Evolutionary conservation across 2,329 filamentous ascomycete species (phyloP).

Genomic region (Lachnellula occidentalis): DNA sequence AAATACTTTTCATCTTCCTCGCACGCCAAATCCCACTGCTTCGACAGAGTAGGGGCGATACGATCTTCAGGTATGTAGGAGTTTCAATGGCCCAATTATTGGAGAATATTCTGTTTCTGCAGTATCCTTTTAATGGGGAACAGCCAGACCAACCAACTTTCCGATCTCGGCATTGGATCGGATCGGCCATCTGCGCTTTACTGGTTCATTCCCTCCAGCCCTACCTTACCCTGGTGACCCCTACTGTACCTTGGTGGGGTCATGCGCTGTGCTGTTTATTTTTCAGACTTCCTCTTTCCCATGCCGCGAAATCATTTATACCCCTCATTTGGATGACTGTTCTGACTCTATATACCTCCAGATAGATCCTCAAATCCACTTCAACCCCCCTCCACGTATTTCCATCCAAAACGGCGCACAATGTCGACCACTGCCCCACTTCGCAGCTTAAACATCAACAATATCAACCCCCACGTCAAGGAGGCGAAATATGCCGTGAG

Average conservation of each 20-base stretch:
- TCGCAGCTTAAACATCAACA: slow-evolving; percentile 64
- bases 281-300: slow-evolving; percentile 12
- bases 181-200: neutral
- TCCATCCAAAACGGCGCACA: slow-evolving; percentile 14
- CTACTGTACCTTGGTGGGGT: slow-evolving; percentile 18
- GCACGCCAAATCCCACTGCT: slow-evolving; percentile 11
- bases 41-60: slow-evolving; percentile 11
- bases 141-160: neutral
- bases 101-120: neutral
- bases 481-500: slow-evolving; percentile 93
- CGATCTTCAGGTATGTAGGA: slow-evolving; percentile 19
- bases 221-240: neutral
- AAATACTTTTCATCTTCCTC: slow-evolving; percentile 4
- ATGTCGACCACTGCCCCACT: slow-evolving; percentile 35
- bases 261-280: slow-evolving; percentile 19
- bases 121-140: neutral
- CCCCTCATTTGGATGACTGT: slow-evolving; percentile 6
- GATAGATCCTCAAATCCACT: slow-evolving; percentile 7
- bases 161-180: neutral
- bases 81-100: too few species aligned
- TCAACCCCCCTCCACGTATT: neutral
- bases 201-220: neutral
- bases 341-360: slow-evolving; percentile 11
- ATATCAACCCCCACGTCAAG: slow-evolving; percentile 87
- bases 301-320: slow-evolving; percentile 9